These are phyloP conservation scores for Pestalotiopsis sp. DNA, from an alignment of 2,329 filamentous ascomycete species.

Conservation along the genomic window DNA sequence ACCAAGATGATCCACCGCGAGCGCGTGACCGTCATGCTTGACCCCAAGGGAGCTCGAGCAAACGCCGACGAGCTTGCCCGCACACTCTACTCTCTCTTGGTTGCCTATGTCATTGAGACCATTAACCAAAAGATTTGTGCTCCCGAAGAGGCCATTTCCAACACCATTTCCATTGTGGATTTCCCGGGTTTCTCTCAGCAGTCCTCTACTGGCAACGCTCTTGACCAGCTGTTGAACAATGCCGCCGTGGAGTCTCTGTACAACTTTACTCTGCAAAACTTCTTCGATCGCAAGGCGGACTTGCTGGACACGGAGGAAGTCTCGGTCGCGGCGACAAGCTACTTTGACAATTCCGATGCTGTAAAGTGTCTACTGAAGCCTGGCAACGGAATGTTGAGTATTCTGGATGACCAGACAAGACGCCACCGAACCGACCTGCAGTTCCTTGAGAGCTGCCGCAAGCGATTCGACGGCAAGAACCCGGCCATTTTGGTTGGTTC, in stretches of 20 bases:
- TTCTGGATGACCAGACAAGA: constrained; percentile 92
- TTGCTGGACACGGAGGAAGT: constrained; percentile 94
- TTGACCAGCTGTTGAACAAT: constrained; percentile 94
- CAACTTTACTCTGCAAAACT: constrained; percentile 90
- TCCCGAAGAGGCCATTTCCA: constrained; percentile 81
- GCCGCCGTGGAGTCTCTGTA: constrained; percentile 90
- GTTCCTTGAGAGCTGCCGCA: constrained; percentile 84
- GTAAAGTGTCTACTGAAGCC: constrained; percentile 89
- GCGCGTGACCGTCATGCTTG: constrained; percentile 97
- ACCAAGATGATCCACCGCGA: constrained; percentile 96
- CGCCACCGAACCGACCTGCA: constrained; percentile 87
- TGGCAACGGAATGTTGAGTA: constrained; percentile 89
- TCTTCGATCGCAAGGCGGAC: constrained; percentile 93
- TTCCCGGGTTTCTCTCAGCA: constrained; percentile 94
- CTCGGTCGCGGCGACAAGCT: constrained; percentile 84
- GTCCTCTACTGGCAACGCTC: constrained; percentile 75
- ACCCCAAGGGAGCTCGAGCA: constrained; percentile 82
- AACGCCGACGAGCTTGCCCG: constrained; percentile 94
- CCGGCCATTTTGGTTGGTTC: constrained; percentile 80
- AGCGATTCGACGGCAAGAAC: constrained; percentile 94
- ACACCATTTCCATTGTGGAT: constrained; percentile 93
- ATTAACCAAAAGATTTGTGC: constrained; percentile 91
- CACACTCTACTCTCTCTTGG: constrained; percentile 89
- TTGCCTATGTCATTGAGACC: constrained; percentile 89
- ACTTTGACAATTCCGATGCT: constrained; percentile 96